These are phyloP conservation scores for Anthracocystis panici-leucophaei DNA, from an alignment of 1,284 basidiomycete species.

Conservation along the genomic window DNA sequence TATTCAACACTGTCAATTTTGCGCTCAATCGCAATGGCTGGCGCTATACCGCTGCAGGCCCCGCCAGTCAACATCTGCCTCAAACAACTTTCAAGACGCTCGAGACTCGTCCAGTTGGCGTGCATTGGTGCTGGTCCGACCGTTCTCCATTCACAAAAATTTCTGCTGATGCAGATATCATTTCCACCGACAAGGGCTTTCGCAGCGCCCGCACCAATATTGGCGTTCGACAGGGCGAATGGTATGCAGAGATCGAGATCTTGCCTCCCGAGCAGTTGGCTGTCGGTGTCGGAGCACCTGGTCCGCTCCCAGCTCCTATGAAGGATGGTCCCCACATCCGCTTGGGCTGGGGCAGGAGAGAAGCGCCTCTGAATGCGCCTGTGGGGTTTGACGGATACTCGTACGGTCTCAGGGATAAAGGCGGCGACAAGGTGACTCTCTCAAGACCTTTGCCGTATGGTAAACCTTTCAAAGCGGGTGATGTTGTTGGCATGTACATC, in stretches of 20 bases:
- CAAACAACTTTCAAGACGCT: conserved; percentile 61
- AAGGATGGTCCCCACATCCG: conserved; percentile 82
- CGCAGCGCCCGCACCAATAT: conserved; percentile 89
- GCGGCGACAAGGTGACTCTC: conserved; percentile 88
- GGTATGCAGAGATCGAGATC: conserved; percentile 91
- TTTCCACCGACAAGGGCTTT: conserved; percentile 88
- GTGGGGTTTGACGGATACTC: conserved; percentile 93
- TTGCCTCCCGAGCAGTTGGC: conserved; percentile 73
- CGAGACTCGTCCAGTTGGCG: conserved; percentile 48
- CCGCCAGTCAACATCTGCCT: conserved; percentile 53
- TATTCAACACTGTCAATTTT: conserved; percentile 54
- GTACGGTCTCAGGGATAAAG: conserved; percentile 90
- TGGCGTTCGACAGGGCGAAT: conserved; percentile 86
- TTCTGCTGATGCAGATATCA: conserved; percentile 81
- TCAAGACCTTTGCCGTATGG: conserved; percentile 83
- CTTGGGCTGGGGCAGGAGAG: conserved; percentile 89
- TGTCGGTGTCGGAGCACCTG: conserved; percentile 71
- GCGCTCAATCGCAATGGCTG: conserved; percentile 65
- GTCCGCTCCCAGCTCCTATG: conserved; percentile 50
- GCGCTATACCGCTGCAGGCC: conserved; percentile 65
- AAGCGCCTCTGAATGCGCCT: conserved; percentile 90
- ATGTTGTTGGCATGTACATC: conserved; percentile 93
- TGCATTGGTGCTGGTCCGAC: conserved; percentile 74
- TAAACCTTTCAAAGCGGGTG: conserved; percentile 79
- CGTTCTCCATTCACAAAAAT: conserved; percentile 79